Evolutionary conservation across 176 grass and related monocot genomes (phyloP).

Genomic region (Musa schizocarpa): DNA sequence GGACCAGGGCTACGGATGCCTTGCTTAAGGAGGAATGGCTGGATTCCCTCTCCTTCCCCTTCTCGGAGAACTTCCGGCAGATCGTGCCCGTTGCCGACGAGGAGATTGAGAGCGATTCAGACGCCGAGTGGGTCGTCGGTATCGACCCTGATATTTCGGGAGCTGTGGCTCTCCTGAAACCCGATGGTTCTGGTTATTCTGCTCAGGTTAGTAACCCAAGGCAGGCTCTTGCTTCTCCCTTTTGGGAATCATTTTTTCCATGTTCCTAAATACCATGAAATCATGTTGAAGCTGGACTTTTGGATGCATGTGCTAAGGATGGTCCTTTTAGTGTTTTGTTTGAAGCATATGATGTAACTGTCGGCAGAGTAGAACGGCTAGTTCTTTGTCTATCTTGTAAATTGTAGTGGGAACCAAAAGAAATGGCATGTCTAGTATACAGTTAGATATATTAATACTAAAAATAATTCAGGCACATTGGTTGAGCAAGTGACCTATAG

Average conservation of each 20-base stretch:
- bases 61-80: slow-evolving; percentile 13
- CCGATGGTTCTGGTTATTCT: slow-evolving; percentile 29
- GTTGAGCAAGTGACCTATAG: not conserved
- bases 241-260: not conserved
- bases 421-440: not conserved
- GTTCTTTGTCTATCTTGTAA: not conserved
- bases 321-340: not conserved
- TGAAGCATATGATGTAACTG: not conserved
- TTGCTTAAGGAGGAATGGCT: slow-evolving; percentile 56
- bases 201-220: not conserved
- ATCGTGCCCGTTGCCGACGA: not conserved
- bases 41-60: slow-evolving; percentile 59
- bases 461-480: not conserved
- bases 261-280: not conserved
- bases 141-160: slow-evolving; percentile 70
- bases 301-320: not conserved
- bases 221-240: not conserved
- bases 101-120: not conserved
- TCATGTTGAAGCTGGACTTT: not conserved
- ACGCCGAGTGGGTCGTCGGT: slow-evolving; percentile 58
- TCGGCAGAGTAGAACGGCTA: not conserved
- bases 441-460: not conserved
- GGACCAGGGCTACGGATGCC: slow-evolving; percentile 28
- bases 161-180: slow-evolving; percentile 57
- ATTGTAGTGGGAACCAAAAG: not conserved